Conservation (phyloP, 176 grass and related monocot genomes). For the Thalia dealbata region DNA sequence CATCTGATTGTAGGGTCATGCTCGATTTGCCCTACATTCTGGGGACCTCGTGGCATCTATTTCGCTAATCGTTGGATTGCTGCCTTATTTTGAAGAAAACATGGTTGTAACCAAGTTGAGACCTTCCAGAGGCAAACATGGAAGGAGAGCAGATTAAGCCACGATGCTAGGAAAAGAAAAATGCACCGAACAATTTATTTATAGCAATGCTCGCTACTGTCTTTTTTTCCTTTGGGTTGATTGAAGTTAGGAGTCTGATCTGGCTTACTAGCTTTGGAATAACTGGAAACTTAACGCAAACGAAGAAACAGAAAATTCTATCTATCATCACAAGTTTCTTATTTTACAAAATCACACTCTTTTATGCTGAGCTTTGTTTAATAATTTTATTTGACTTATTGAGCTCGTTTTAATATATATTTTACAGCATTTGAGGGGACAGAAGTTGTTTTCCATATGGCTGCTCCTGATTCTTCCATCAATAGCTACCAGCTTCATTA, state of each 20-base stretch:
- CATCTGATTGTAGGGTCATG: neutral
- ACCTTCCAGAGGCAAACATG: neutral
- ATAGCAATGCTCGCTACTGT: neutral
- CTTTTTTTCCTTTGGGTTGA: too few relatives aligned
- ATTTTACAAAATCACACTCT: neutral
- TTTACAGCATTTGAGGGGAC: conserved; percentile 70
- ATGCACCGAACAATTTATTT: neutral
- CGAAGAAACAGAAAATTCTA: too few relatives aligned
- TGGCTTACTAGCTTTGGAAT: neutral
- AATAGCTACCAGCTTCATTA: conserved; percentile 98
- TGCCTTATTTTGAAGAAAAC: neutral
- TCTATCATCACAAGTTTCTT: too few relatives aligned
- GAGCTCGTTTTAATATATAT: conserved; percentile 11
- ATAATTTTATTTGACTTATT: neutral
- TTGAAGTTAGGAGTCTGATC: too few relatives aligned
- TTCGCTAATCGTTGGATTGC: neutral
- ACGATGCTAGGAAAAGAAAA: neutral
- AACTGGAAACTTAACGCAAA: neutral
- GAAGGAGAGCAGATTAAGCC: neutral
- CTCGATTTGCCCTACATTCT: neutral
- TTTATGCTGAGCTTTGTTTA: neutral
- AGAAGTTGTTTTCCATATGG: conserved; percentile 97
- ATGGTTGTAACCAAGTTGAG: neutral
- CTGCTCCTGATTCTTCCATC: conserved; percentile 95
- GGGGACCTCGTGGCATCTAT: neutral